Conservation (phyloP, 2,329 filamentous ascomycete genomes). For the Colletotrichum phormii region DNA sequence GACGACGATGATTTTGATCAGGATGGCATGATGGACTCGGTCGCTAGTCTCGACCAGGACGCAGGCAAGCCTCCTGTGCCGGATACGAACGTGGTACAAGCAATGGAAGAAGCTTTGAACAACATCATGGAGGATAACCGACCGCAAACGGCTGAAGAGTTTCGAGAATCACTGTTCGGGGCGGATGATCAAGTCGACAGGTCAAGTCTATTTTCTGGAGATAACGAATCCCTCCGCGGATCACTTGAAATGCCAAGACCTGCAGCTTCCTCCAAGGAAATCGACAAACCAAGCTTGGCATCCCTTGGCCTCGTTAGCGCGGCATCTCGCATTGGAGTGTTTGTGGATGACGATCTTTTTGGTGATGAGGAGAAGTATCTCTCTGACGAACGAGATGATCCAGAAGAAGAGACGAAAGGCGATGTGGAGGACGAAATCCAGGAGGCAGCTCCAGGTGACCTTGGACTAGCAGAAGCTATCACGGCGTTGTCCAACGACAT, state of each 20-base stretch:
- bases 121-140: slow-evolving; percentile 85
- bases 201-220: slow-evolving; percentile 64
- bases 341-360: slow-evolving; percentile 93
- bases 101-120: slow-evolving; percentile 91
- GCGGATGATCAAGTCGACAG: slow-evolving; percentile 56
- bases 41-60: slow-evolving; percentile 83
- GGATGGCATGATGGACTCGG: slow-evolving; percentile 76
- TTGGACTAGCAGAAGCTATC: slow-evolving; percentile 94
- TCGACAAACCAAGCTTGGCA: slow-evolving; percentile 85
- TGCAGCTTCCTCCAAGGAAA: slow-evolving; percentile 53
- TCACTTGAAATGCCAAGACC: slow-evolving; percentile 67
- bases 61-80: slow-evolving; percentile 66
- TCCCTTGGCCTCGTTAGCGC: slow-evolving; percentile 92
- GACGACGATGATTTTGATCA: slow-evolving; percentile 85
- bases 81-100: slow-evolving; percentile 86
- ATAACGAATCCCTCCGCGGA: slow-evolving; percentile 70
- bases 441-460: slow-evolving; percentile 92
- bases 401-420: slow-evolving; percentile 65
- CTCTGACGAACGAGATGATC: slow-evolving; percentile 86
- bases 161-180: slow-evolving; percentile 75
- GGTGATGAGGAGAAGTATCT: slow-evolving; percentile 87
- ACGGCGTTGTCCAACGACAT: slow-evolving; percentile 89
- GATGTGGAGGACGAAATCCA: slow-evolving; percentile 86
- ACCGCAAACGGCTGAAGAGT: slow-evolving; percentile 71
- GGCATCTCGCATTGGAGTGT: slow-evolving; percentile 89